A percentile compares a stretch with the other conserved stretches of the same genome.
Evolutionary conservation across 192 early-diverging fungal species (phyloP).

Genomic region (Mortierella antarctica): DNA sequence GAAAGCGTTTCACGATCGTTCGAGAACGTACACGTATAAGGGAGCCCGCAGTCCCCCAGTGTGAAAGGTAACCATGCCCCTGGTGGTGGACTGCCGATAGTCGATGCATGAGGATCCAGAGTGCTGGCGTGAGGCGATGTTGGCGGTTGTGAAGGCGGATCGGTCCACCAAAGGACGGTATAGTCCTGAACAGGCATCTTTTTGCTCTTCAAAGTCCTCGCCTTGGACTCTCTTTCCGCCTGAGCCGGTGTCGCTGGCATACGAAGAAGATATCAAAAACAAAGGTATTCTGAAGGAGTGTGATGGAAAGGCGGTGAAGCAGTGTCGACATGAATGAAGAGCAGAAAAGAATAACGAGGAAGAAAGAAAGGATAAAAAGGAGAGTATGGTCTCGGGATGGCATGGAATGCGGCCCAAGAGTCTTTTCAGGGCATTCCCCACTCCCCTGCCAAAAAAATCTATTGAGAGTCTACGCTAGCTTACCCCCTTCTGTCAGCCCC

Average conservation of each 20-base stretch:
- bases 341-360: background rate
- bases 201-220: slow-evolving; percentile 17
- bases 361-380: background rate
- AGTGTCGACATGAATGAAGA: background rate
- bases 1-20: slow-evolving; percentile 1
- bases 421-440: no score
- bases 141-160: background rate
- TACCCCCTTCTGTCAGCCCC: no score
- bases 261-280: background rate
- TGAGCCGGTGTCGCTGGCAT: background rate
- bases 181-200: slow-evolving; percentile 10
- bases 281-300: background rate
- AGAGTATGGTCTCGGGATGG: background rate
- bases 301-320: background rate
- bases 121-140: no score
- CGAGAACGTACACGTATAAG: slow-evolving; percentile 17
- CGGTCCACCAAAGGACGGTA: slow-evolving; percentile 33
- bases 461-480: no score
- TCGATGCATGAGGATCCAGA: no score
- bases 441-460: no score
- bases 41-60: slow-evolving; percentile 13
- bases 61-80: background rate
- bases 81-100: no score
- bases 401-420: no score
- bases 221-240: background rate